These are phyloP conservation scores for Entonaema liquescens DNA, from an alignment of 495 filamentous ascomycete genomes.

Conservation along the genomic window DNA sequence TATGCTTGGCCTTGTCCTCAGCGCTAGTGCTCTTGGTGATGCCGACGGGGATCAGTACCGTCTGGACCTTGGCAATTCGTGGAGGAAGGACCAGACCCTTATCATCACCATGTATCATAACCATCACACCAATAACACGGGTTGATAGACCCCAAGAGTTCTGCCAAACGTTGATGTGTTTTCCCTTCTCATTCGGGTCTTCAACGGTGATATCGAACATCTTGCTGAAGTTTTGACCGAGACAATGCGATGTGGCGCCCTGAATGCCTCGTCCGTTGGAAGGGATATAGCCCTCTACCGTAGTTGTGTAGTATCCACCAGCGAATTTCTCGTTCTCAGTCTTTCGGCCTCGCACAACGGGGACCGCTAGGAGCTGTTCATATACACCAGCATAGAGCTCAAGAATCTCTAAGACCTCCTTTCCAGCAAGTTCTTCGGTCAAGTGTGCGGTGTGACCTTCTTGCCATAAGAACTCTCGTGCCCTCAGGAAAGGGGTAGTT, in stretches of 20 bases:
- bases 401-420: slow-evolving; percentile 92
- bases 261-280: slow-evolving; percentile 96
- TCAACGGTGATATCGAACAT: slow-evolving; percentile 99
- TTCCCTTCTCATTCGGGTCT: slow-evolving; percentile 82
- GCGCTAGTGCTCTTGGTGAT: slow-evolving; percentile 84
- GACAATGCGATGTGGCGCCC: slow-evolving; percentile 90
- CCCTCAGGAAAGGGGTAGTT: slow-evolving; percentile 91
- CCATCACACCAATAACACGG: slow-evolving; percentile 95
- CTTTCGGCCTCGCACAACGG: slow-evolving; percentile 89
- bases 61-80: slow-evolving; percentile 83
- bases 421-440: slow-evolving; percentile 74
- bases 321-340: slow-evolving; percentile 97
- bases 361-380: slow-evolving; percentile 90
- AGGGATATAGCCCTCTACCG: slow-evolving; percentile 94
- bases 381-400: slow-evolving; percentile 91
- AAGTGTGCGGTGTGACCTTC: slow-evolving; percentile 97
- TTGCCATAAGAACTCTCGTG: slow-evolving; percentile 97
- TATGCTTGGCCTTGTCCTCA: slow-evolving; percentile 75
- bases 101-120: slow-evolving; percentile 96
- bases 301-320: slow-evolving; percentile 93
- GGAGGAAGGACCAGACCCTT: slow-evolving; percentile 93
- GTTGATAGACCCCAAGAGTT: slow-evolving; percentile 99
- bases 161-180: slow-evolving; percentile 90
- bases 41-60: slow-evolving; percentile 91
- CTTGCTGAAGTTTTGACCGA: slow-evolving; percentile 96